Base-by-base conservation (phyloP, 495 filamentous ascomycete genomes). In the Cercophora newfieldiana region DNA sequence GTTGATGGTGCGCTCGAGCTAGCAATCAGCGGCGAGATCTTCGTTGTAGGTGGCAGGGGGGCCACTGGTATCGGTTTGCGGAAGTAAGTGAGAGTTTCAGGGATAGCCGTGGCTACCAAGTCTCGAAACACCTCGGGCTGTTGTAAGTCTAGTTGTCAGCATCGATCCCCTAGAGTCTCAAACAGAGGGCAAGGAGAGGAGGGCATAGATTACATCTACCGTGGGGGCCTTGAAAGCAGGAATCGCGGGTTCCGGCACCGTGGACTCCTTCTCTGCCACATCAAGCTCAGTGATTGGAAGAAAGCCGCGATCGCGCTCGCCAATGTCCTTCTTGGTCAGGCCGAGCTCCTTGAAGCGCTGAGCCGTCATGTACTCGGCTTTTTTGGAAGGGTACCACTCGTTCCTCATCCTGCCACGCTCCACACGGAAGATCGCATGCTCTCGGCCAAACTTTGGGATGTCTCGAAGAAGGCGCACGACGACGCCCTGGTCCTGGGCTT, bases 31-130 rank as follows among this genome's bases (percentile, higher is more conserved):
- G 73, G 72, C 2, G 73, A 72, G 31, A 71, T 54, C 19, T 54
- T 24, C 1, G 62, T 6, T 2, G 62, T 14, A 3, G 66, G 47
- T 0, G 63, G 21, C 25, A 69, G 47, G 14, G 66, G 19, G 47
- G 82, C 73, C 66, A 56, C 54, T 2, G 68, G 69, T 51, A 75
- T 73, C 18, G 71, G 71, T 53, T 87, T 85, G 74, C 92, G 90
- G 82, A 96, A 96, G 83, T 97, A 97, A 70, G 90, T 86, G 69
- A 97, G 86, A 12, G 96, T 87, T 18, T 90, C 89, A 6, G 94
- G 94, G 70, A 96, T 93, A 49, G 97, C 87, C 0, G 92, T 92
- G 3, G 94, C 86, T 73, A 97, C 93, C 73, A 97, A 90, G 16
- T 91, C 94, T 74, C 93, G 93, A 33, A 91, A 93, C 68, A 59